phyloP scores from a whole-genome alignment of 2,329 filamentous ascomycete genomes.

The Huntiella savannae region DNA sequence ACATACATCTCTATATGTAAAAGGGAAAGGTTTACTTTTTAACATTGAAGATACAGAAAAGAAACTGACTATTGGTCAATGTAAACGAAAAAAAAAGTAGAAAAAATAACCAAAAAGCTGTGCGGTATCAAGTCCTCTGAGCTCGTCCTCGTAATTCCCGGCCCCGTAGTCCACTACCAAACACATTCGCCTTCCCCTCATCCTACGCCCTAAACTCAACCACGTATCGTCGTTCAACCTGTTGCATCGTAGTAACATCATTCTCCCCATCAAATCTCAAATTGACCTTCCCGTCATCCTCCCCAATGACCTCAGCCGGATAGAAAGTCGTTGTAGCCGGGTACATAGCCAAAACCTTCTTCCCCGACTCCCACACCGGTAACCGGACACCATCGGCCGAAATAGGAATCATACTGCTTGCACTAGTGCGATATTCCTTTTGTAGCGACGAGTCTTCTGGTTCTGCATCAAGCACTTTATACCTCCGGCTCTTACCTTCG shows the following conservation, averaged over 20 bases:
- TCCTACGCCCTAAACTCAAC: constrained; percentile 40
- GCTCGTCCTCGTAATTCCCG: neutral
- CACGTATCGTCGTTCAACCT: constrained; percentile 58
- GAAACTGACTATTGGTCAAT: neutral
- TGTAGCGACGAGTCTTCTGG: constrained; percentile 46
- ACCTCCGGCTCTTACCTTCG: constrained; percentile 58
- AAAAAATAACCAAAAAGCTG: neutral
- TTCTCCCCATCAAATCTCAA: constrained; percentile 68
- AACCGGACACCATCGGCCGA: constrained; percentile 34
- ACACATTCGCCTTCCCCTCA: constrained; percentile 1
- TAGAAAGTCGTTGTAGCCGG: constrained; percentile 76
- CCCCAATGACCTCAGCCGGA: constrained; percentile 58
- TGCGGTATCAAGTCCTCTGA: neutral
- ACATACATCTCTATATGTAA: no score
- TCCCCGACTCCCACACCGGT: constrained; percentile 44
- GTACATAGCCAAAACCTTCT: constrained; percentile 59
- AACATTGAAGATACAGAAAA: neutral
- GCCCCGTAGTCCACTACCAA: neutral
- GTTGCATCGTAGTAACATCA: constrained; percentile 51
- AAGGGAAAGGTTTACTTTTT: no score
- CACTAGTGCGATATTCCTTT: constrained; percentile 50
- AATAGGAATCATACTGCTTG: constrained; percentile 60
- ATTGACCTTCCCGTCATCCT: constrained; percentile 33
- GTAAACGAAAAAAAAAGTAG: neutral
- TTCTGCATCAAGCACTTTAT: constrained; percentile 64